Percentiles rank a stretch among this genome's conserved stretches.
Conservation (phyloP, 2,329 filamentous ascomycete species). For the Pseudogymnoascus sp. region DNA sequence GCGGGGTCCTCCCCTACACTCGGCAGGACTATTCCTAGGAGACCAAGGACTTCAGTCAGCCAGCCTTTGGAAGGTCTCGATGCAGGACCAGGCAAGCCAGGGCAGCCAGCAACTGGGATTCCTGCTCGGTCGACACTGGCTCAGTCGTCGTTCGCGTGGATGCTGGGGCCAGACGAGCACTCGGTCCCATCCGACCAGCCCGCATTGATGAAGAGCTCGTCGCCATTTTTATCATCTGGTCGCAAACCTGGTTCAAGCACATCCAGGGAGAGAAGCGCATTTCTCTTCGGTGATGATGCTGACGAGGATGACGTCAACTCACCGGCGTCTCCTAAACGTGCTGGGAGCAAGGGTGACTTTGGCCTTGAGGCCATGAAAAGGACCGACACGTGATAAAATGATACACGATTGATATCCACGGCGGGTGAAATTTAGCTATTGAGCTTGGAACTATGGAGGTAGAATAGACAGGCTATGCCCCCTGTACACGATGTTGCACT, state of each 20-base stretch:
- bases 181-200: constrained; percentile 20
- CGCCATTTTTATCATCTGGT: constrained; percentile 27
- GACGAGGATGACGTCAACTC: constrained; percentile 19
- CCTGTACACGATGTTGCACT: background rate
- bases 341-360: constrained; percentile 26
- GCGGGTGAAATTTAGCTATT: background rate
- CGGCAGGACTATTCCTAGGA: background rate
- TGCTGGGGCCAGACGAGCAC: constrained; percentile 51
- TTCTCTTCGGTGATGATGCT: constrained; percentile 31
- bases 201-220: constrained; percentile 25
- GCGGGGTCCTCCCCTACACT: background rate
- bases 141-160: constrained; percentile 74
- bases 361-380: constrained; percentile 25
- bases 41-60: background rate
- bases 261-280: constrained; percentile 30
- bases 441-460: background rate
- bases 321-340: constrained; percentile 18
- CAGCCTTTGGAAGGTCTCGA: background rate
- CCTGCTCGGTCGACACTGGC: constrained; percentile 61
- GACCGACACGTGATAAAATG: background rate
- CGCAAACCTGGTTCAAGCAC: constrained; percentile 24
- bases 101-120: constrained; percentile 38
- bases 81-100: background rate
- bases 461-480: background rate
- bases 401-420: background rate